Evolutionary conservation across 2,329 filamentous ascomycete genomes (phyloP).

Genomic region (Colletotrichum cuscutae): DNA sequence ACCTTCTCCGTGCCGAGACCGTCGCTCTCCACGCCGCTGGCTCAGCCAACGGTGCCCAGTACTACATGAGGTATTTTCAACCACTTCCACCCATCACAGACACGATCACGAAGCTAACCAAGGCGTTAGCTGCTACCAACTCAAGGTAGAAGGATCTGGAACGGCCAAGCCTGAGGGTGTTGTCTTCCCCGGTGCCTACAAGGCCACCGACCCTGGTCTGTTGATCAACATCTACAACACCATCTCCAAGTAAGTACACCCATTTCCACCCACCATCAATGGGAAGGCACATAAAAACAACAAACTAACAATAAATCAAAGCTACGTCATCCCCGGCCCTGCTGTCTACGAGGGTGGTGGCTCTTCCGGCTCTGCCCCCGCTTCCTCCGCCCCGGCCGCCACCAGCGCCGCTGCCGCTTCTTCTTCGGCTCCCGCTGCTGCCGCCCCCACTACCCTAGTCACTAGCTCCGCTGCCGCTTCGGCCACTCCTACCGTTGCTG

Average conservation of each 20-base stretch:
- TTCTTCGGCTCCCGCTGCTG: slow-evolving; percentile 4
- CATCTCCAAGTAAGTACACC: slow-evolving; percentile 6
- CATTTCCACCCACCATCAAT: too few species aligned
- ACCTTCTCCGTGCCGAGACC: slow-evolving; percentile 64
- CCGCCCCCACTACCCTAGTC: slow-evolving; percentile 6
- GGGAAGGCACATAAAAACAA: neutral
- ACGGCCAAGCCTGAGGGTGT: slow-evolving; percentile 38
- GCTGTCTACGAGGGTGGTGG: slow-evolving; percentile 38
- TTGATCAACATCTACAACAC: slow-evolving; percentile 55
- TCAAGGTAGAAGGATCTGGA: slow-evolving; percentile 40
- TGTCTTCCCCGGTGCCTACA: slow-evolving; percentile 34
- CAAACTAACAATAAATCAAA: neutral
- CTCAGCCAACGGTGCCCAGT: slow-evolving; percentile 50
- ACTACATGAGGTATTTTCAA: slow-evolving; percentile 40
- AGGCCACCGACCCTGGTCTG: slow-evolving; percentile 53
- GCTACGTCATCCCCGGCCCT: slow-evolving; percentile 35
- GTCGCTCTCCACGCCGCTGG: slow-evolving; percentile 60
- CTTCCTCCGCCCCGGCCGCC: neutral
- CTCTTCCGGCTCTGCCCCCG: slow-evolving; percentile 17
- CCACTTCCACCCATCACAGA: neutral
- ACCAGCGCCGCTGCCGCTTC: neutral
- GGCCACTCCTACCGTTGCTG: neutral
- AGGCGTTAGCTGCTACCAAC: slow-evolving; percentile 38
- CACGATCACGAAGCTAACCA: too few species aligned
- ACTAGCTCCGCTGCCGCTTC: neutral